These are phyloP conservation scores for Grosmannia serpens DNA, from an alignment of 2,329 filamentous ascomycete genomes.

Conservation along the genomic window DNA sequence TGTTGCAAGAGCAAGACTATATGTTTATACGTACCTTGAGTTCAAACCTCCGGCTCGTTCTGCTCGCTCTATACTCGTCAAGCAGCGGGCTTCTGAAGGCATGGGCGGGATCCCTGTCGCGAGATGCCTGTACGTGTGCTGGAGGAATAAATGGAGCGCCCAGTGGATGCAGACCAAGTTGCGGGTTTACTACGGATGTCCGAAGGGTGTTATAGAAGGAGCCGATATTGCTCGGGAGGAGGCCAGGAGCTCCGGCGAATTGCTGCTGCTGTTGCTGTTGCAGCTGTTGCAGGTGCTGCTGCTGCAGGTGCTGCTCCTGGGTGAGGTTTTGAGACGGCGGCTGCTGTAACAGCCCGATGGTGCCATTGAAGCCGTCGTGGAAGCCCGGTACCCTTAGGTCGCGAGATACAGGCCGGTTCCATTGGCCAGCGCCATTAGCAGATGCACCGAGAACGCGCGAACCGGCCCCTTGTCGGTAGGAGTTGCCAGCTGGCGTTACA, in stretches of 20 bases:
- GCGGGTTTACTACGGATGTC: conserved; percentile 21
- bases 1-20: neutral
- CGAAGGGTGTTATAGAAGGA: conserved; percentile 25
- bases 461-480: conserved; percentile 21
- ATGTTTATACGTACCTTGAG: conserved; percentile 47
- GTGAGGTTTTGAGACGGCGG: conserved; percentile 1
- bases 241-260: neutral
- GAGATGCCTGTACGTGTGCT: conserved; percentile 25
- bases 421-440: conserved; percentile 19
- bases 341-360: neutral
- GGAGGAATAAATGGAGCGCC: conserved; percentile 17
- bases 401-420: conserved; percentile 24
- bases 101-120: conserved; percentile 6
- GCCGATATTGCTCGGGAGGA: neutral
- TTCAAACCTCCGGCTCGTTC: conserved; percentile 63
- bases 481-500: conserved; percentile 21
- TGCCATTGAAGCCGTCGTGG: neutral
- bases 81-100: conserved; percentile 56
- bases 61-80: conserved; percentile 64
- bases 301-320: conserved; percentile 1
- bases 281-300: neutral
- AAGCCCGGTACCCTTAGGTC: conserved; percentile 16
- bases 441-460: conserved; percentile 12
- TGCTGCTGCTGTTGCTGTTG: conserved; percentile 1
- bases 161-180: conserved; percentile 12